Conservation (phyloP, 176 grass and related monocot genomes). For the Rhynchospora tenuis region DNA sequence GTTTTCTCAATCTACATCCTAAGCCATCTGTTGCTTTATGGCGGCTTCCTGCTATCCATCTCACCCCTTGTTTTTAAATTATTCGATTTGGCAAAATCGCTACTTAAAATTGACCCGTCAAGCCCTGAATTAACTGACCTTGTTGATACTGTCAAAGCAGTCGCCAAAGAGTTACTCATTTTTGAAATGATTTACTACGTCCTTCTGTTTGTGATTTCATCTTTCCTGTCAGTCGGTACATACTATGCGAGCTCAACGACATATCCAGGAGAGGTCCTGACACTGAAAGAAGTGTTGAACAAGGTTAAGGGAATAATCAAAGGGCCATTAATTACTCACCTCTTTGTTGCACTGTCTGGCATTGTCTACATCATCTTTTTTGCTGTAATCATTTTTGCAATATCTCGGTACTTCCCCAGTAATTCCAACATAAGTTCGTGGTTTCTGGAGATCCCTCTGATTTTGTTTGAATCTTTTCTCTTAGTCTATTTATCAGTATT, state of each 20-base stretch:
- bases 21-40: not conserved
- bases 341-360: not conserved
- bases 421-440: not conserved
- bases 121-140: conserved; percentile 18
- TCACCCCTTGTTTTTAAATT: not conserved
- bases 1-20: conserved; percentile 23
- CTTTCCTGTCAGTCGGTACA: not conserved
- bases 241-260: not conserved
- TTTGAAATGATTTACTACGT: not conserved
- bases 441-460: not conserved
- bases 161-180: not conserved
- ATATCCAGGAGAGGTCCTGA: conserved; percentile 14
- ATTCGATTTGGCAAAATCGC: not conserved
- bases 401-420: not conserved
- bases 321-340: conserved; percentile 28
- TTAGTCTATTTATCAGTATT: not conserved
- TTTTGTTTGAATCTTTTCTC: not conserved
- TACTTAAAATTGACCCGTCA: not conserved
- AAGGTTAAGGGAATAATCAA: conserved; percentile 16
- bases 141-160: not conserved
- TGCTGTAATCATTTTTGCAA: no score
- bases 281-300: not conserved
- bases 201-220: not conserved
- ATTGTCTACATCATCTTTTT: not conserved
- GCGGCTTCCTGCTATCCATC: not conserved